Base-by-base conservation (phyloP, 192 early-diverging fungal genomes). In the Coemansia sp. region DNA sequence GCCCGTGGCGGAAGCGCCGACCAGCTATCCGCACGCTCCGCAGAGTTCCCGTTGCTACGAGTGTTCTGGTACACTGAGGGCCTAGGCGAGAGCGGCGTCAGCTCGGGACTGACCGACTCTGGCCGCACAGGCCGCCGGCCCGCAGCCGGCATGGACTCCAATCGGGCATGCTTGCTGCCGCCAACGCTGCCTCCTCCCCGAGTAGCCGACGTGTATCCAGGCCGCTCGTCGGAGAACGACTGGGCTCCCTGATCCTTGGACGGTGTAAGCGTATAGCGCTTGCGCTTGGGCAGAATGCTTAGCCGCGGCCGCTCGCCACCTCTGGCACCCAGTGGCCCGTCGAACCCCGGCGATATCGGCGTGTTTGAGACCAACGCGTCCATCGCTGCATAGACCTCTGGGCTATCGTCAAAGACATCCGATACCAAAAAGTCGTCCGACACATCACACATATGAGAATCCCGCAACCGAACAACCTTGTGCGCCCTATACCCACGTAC, bases 381-480 rank as follows among this genome's bases (percentile, higher is more conserved):
- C 68, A 71, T 71, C 10, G 51, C 60, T 0, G 68, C 68, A 48
- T 60, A 71, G 9, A 71, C 60, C 4, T 44, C 32, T 2, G 56
- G 60, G 48, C 68, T 64, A 11, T 71, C 68, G 46, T 71, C 68
- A 53, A 71, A 71, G 7, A 64, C 60, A 5, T 71, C 68, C 0
- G 68, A 54, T 10, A 71, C 60, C 38, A 60, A 16, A 38, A 55
- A 71, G 12, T 71, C 53, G 48, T 71, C 68, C 1, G 52, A 40
- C 16, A 71, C 60, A 44, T 71, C 68, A 34, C 56, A 71, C 68
- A 71, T 45, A 9, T 44, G 20, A 33, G 68, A 71, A 32, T 71
- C 68, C 33, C 68, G 55, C 34, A 71, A 53, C 21, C 34, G 56
- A 10, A 47, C 20, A 7, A 71, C 53, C 22, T 59, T 45, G 21